Evolutionary conservation across 768 basidiomycete genomes (phyloP), one percentile per base, ranked within the genome.

Genomic region (Lyophyllum atratum): DNA sequence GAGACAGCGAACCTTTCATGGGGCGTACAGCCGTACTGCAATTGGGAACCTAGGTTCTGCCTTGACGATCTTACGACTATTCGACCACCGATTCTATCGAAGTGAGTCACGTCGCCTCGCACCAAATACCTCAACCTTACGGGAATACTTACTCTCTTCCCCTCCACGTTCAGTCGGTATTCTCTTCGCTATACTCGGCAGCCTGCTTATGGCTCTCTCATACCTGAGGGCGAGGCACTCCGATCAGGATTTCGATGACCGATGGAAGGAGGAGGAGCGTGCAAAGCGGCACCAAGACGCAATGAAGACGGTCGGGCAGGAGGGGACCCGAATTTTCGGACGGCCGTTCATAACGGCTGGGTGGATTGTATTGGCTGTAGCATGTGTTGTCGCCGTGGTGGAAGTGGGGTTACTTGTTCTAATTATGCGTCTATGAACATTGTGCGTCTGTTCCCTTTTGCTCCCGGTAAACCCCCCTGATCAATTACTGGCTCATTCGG

Each of bases 261-360:
- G 72, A 24, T 64, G 72, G 54, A 77, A 75, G 54, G 72, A 78
- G 42, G 67, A 69, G 4, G 65, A 70, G 12, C 59, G 66, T 11
- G 66, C 76, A 56, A 65, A 68, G 21, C 59, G 66, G 9, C 66
- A 77, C 58, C 65, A 67, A 24, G 56, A 61, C 8, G 80, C 81
- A 5, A 72, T 84, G 4, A 74, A 77, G 50, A 87, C 87, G 1
- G 76, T 80, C 26, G 89, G 87, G 0, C 85, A 87, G 63, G 80
- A 85, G 55, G 75, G 77, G 28, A 79, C 76, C 45, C 80, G 87
- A 0, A 76, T 87, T 8, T 91, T 86, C 64, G 93, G 92, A 0
- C 77, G 89, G 12, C 89, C 90, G 1, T 93, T 93, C 66, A 68
- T 86, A 17, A 92, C 92, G 0, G 88, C 91, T 6, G 93, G 93